Evolutionary conservation across 1,284 basidiomycete genomes (phyloP), one percentile per base, ranked within the genome.

Genomic region (Veloboletus limbatus): DNA sequence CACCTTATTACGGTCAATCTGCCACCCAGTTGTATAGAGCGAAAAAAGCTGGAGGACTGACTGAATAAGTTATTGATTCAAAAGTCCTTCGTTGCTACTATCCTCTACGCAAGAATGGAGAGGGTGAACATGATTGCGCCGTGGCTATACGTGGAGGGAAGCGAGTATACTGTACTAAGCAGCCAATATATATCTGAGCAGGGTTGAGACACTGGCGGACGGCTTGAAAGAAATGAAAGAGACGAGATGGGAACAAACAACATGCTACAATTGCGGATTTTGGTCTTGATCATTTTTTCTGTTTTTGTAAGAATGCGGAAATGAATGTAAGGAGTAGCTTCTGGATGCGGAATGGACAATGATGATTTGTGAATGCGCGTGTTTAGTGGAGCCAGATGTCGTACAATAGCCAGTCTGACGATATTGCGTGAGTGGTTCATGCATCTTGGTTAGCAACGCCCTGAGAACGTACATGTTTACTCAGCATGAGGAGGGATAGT

Each of bases 171-270:
- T 38, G 47, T 57, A 44, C 57, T 49, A 47, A 49, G 39, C 35
- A 49, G 40, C 46, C 43, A 47, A 63, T 60, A 62, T 62, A 58
- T 63, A 54, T 60, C 20, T 54, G 32, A 59, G 57, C 57, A 59
- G 34, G 35, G 40, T 28, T 21, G 36, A 34, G 22, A 31, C 14
- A 53, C 43, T 31, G 25, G 38, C 42, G 40, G 41, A 41, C 37
- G 42, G 46, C 28, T 35, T 39, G 35, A 8, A 16, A 32, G 14
- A 30, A 44, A 44, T 37, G 39, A 53, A 40, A 22, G 20, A 41
- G 26, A 43, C 28, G 30, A 46, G 37, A 36, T 47, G 38, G 30
- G 30, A 59, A 47, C 42, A 38, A 47, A 55, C 45, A 60, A 47
- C 57, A 62, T 64, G 61, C 57, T 64, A 63, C 58, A 59, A 40